A percentile compares a stretch with the other conserved stretches of the same genome.
These are phyloP conservation scores for Dryadomyces sulphureus DNA, from an alignment of 2,329 filamentous ascomycete species.

Conservation along the genomic window DNA sequence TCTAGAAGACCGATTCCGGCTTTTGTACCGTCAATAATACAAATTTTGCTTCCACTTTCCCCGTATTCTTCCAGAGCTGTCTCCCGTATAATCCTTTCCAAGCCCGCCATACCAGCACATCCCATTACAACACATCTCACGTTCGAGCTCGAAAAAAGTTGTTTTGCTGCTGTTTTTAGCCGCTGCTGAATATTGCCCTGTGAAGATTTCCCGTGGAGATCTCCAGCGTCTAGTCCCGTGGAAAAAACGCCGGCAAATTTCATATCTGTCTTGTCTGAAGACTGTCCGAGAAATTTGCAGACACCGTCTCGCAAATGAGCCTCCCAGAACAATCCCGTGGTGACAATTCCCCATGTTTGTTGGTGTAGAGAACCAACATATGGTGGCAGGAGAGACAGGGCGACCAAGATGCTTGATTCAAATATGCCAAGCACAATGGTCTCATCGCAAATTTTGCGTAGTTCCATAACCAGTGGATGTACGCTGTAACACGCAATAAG, in stretches of 20 bases:
- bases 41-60: constrained; percentile 35
- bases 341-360: constrained; percentile 68
- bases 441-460: constrained; percentile 23
- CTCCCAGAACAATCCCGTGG: constrained; percentile 77
- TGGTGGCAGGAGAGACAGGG: constrained; percentile 35
- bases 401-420: constrained; percentile 60
- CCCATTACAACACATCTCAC: constrained; percentile 66
- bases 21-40: constrained; percentile 68
- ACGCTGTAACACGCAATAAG: constrained; percentile 81
- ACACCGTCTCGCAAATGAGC: constrained; percentile 54
- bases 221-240: constrained; percentile 64
- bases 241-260: constrained; percentile 70
- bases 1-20: constrained; percentile 51
- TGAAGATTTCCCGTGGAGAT: constrained; percentile 58
- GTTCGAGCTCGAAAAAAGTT: constrained; percentile 40
- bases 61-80: constrained; percentile 53
- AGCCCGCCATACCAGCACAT: constrained; percentile 80
- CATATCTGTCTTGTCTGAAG: constrained; percentile 17
- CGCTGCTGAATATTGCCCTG: constrained; percentile 47
- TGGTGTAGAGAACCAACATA: constrained; percentile 11
- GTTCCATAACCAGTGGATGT: constrained; percentile 55
- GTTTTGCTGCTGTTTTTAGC: constrained; percentile 55
- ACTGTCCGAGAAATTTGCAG: constrained; percentile 42
- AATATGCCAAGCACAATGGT: constrained; percentile 68
- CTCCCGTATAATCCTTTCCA: constrained; percentile 61